These are phyloP conservation scores for Citeromyces matritensis DNA, from an alignment of 805 yeast genomes.

Conservation along the genomic window DNA sequence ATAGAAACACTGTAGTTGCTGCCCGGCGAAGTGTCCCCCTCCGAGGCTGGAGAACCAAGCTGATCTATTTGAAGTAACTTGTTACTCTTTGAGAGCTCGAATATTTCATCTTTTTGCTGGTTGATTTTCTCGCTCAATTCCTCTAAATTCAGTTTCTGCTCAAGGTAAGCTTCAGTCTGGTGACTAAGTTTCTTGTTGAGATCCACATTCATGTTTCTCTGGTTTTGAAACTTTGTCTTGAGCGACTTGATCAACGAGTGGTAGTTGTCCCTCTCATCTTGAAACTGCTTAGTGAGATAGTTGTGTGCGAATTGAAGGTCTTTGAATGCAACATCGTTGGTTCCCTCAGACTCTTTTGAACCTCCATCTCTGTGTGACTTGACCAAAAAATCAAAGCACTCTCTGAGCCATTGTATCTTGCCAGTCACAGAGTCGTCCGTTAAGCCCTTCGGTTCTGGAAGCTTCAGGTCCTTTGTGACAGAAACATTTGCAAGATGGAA, in stretches of 20 bases:
- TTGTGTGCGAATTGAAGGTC: slow-evolving; percentile 63
- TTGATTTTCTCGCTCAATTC: slow-evolving; percentile 13
- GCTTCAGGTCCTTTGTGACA: slow-evolving; percentile 21
- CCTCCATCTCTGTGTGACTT: slow-evolving; percentile 1
- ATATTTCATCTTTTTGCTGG: slow-evolving; percentile 22
- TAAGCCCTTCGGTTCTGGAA: slow-evolving; percentile 17
- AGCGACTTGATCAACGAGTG: slow-evolving; percentile 35
- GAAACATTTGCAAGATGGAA: slow-evolving; percentile 31
- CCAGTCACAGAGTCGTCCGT: slow-evolving; percentile 9
- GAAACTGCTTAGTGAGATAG: slow-evolving; percentile 52
- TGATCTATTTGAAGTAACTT: slow-evolving; percentile 27
- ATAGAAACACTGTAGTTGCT: slow-evolving; percentile 28
- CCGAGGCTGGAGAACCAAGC: slow-evolving; percentile 11
- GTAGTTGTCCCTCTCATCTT: slow-evolving; percentile 45
- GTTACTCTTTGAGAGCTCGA: slow-evolving; percentile 26
- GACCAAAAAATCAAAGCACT: slow-evolving; percentile 10
- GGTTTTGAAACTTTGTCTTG: slow-evolving; percentile 28
- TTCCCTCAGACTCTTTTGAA: slow-evolving; percentile 1
- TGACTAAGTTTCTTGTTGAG: slow-evolving; percentile 19
- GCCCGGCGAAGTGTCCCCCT: slow-evolving; percentile 7
- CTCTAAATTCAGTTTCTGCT: slow-evolving; percentile 19
- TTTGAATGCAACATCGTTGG: slow-evolving; percentile 30
- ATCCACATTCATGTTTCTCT: slow-evolving; percentile 35
- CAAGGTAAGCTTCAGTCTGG: slow-evolving; percentile 17
- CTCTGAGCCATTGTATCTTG: slow-evolving; percentile 14